Evolutionary conservation across 257 asterid species (phyloP), one percentile per base, ranked within the genome.

Genomic region (Solanum habrochaites): DNA sequence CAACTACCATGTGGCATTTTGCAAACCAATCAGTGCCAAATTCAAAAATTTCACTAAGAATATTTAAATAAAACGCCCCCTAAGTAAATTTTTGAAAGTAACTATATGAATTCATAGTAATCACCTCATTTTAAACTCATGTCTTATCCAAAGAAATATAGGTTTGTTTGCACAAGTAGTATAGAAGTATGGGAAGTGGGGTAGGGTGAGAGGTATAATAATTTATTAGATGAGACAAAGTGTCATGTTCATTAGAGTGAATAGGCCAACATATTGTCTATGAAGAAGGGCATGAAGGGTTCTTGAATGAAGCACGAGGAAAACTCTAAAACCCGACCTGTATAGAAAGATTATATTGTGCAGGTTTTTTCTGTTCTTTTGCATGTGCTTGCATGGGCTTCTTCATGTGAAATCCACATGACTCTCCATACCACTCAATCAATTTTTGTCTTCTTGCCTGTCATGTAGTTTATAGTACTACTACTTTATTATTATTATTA

Each of bases 331-430:
- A 39, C 82, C 31, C 83, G 58, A 85, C 49, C 72, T 60, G 47
- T 8, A 72, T 37, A 20, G 52, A 27, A 12, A 32, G 39, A 45
- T 80, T 29, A 77, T 56, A 77, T 56, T 47, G 18, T 86, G 91
- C 94, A 89, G 92, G 89, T 90, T 89, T 88, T 92, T 90, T 89
- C 85, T 89, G 91, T 89, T 90, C 83, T 42, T 84, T 64, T 60
- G 70, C 90, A 88, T 89, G 86, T 92, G 90, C 90, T 56, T 83
- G 42, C 64, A 78, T 88, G 85, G 86, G 86, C 83, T 35, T 25
- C 37, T 56, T 90, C 90, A 90, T 86, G 91, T 92, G 92, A 87
- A 86, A 75, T 91, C 88, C 94, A 92, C 92, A 86, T 90, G 94
- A 88, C 85, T 45, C 81, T 27, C 92, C 90, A 90, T 88, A 83